Percentiles rank a stretch among this genome's conserved stretches.
Conservation (phyloP, 1,284 basidiomycete genomes). For the Ustilago curta region DNA sequence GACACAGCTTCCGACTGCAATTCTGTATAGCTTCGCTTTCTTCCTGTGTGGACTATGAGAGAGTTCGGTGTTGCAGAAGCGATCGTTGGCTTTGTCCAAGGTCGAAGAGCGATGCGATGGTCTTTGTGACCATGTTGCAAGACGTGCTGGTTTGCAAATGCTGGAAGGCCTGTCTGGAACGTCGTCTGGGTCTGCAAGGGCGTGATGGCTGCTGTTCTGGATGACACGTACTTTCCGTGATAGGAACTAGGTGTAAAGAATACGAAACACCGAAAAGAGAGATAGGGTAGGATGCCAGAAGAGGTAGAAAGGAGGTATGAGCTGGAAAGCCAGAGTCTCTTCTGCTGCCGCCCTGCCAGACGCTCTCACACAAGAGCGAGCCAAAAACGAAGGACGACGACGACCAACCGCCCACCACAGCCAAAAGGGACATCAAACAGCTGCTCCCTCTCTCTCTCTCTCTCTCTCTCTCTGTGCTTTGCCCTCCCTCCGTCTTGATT, state of each 20-base stretch:
- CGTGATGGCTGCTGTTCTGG: constrained; percentile 2
- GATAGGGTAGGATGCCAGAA: constrained; percentile 20
- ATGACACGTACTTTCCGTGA: constrained; percentile 48
- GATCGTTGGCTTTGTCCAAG: neutral
- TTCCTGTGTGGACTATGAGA: neutral
- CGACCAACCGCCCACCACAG: neutral
- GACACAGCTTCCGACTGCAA: neutral
- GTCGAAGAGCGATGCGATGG: neutral
- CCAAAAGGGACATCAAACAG: neutral
- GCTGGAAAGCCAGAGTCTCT: neutral
- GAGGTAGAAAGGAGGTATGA: constrained; percentile 1
- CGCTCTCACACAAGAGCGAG: constrained; percentile 13
- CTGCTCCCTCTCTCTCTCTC: neutral
- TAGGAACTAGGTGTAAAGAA: constrained; percentile 34
- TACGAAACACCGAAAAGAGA: constrained; percentile 33
- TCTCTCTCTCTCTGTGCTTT: too few species aligned
- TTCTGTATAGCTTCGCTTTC: neutral
- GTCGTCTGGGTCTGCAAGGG: constrained; percentile 2
- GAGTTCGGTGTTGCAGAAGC: neutral
- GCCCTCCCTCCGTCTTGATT: constrained; percentile 3
- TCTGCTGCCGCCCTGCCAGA: neutral
- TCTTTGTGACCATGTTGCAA: neutral
- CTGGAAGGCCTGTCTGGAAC: neutral
- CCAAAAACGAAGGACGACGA: constrained; percentile 1
- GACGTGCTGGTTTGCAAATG: neutral